Evolutionary conservation across 345 rosid species (phyloP).

Genomic region (Limnanthes douglasii): DNA sequence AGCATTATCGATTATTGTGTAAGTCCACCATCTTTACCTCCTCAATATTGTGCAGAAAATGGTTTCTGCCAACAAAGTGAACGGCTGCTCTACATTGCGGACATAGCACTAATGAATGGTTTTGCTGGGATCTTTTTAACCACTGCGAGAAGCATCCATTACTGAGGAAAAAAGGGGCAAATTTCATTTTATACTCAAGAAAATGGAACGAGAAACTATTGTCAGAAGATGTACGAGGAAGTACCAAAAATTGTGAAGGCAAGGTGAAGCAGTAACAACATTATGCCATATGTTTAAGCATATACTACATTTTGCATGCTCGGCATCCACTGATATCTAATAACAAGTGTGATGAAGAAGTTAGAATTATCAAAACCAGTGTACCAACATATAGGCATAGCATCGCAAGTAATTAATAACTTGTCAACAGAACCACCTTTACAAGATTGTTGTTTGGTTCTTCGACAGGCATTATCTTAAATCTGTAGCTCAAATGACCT

Average conservation of each 20-base stretch:
- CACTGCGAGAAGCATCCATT: conserved; percentile 97
- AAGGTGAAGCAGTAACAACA: conserved; percentile 85
- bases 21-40: too few relatives aligned
- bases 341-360: neutral
- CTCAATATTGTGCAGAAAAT: conserved; percentile 57
- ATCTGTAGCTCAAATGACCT: conserved; percentile 62
- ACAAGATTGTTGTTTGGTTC: conserved; percentile 27
- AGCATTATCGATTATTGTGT: too few relatives aligned
- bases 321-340: conserved; percentile 56
- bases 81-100: conserved; percentile 89
- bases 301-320: conserved; percentile 80
- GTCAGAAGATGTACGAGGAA: too few relatives aligned
- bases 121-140: conserved; percentile 68
- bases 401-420: conserved; percentile 1
- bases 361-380: too few relatives aligned
- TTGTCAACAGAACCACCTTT: conserved; percentile 24
- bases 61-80: conserved; percentile 74
- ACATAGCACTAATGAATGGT: conserved; percentile 50
- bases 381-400: conserved; percentile 2
- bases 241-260: conserved; percentile 97
- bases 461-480: conserved; percentile 39
- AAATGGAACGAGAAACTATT: conserved; percentile 14
- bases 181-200: too few relatives aligned
- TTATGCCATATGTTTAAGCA: conserved; percentile 93
- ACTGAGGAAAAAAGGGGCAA: conserved; percentile 34